A percentile compares a stretch with the other conserved stretches of the same genome.
Evolutionary conservation across 148 eudicot species (phyloP).

Genomic region (Spergularia bocconei): DNA sequence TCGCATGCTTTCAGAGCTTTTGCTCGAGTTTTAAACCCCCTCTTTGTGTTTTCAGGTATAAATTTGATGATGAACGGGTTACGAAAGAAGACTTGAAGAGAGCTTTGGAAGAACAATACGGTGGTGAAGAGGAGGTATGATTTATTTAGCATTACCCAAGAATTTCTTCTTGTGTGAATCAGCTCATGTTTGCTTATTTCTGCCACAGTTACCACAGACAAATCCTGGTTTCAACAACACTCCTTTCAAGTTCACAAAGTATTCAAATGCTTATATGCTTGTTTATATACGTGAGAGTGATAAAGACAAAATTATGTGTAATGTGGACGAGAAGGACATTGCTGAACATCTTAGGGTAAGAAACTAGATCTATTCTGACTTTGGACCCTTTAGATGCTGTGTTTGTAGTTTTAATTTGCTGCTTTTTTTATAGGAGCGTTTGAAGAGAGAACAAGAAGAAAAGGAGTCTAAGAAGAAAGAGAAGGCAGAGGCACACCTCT

Average conservation of each 20-base stretch:
- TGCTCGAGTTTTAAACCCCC: not conserved
- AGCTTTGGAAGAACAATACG: conserved; percentile 95
- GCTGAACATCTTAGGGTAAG: conserved; percentile 92
- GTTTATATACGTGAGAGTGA: conserved; percentile 94
- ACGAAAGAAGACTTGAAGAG: conserved; percentile 91
- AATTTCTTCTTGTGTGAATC: not conserved
- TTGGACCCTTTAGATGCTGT: not conserved
- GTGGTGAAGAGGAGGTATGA: conserved; percentile 96
- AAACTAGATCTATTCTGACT: not conserved
- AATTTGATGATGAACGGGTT: conserved; percentile 96
- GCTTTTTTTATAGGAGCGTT: conserved; percentile 57
- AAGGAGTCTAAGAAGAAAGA: conserved; percentile 88
- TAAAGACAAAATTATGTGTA: conserved; percentile 84
- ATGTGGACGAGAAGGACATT: conserved; percentile 94
- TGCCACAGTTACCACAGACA: conserved; percentile 69
- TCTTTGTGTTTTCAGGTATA: conserved; percentile 52
- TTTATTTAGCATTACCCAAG: not conserved
- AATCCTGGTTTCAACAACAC: conserved; percentile 93
- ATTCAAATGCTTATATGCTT: conserved; percentile 98
- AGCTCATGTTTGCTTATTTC: conserved; percentile 14
- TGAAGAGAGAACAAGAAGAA: conserved; percentile 91
- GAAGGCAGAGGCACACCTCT: conserved; percentile 96
- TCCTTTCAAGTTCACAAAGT: conserved; percentile 91
- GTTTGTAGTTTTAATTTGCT: not conserved
- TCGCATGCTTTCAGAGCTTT: not conserved